Percentiles rank a stretch among this genome's conserved stretches.
These are phyloP conservation scores for Brassica carinata DNA, from an alignment of 345 rosid species.

Conservation along the genomic window DNA sequence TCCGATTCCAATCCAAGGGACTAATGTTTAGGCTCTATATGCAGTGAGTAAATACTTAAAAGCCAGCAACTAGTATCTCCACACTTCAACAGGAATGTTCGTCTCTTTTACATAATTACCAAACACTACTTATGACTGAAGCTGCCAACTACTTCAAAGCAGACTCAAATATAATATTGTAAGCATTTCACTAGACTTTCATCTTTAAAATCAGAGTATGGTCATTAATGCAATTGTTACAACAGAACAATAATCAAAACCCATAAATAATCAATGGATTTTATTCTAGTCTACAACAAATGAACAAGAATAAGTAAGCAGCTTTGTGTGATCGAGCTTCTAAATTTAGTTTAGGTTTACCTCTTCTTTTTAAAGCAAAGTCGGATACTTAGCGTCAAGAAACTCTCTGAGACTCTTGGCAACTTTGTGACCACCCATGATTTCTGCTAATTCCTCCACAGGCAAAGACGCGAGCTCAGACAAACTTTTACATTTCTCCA, in stretches of 20 bases:
- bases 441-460: slow-evolving; percentile 58
- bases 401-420: slow-evolving; percentile 82
- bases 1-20: neutral
- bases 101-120: neutral
- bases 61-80: neutral
- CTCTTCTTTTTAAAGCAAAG: slow-evolving; percentile 53
- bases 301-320: slow-evolving; percentile 10
- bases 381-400: slow-evolving; percentile 93
- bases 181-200: neutral
- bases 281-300: slow-evolving; percentile 23
- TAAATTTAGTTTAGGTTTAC: neutral
- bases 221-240: slow-evolving; percentile 11
- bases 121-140: neutral
- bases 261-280: slow-evolving; percentile 9
- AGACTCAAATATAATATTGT: neutral
- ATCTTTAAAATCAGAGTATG: neutral
- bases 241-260: slow-evolving; percentile 9
- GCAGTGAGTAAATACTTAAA: neutral
- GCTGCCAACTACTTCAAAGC: too few species aligned
- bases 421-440: slow-evolving; percentile 91
- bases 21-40: neutral
- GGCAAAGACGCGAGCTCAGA: slow-evolving; percentile 81
- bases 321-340: slow-evolving; percentile 7
- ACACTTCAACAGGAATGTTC: neutral
- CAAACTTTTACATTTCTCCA: slow-evolving; percentile 88